Base-by-base conservation (phyloP, 2,329 filamentous ascomycete species). In the Pseudocercospora fijiensis region DNA sequence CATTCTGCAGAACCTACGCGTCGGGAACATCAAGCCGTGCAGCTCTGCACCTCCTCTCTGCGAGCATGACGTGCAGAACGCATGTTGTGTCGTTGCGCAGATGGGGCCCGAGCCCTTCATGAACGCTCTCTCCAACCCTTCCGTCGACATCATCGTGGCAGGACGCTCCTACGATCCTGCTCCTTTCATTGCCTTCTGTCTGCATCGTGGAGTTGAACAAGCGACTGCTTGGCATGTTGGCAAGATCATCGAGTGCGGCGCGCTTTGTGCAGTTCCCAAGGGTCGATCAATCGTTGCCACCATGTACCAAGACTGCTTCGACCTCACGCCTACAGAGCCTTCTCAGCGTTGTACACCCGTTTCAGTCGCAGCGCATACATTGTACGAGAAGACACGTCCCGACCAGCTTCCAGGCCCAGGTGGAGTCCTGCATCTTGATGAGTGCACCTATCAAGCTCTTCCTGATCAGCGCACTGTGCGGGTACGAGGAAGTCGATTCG, bases 201-300 rank as follows among this genome's bases (percentile, higher is more conserved):
- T 58, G 18, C 27, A 47, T 7, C 28, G 37, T 20, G 60, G 53
- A 28, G 30, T 47, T 24, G 55, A 62, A n/a, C 18, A 28, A 10
- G 52, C 33, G 2, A 28, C 49, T 13, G 60, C 60, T 3, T 62
- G 56, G 43, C 82, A 85, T 66, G 83, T 85, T 81, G 84, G 83
- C 9, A 85, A 86, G 74, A 81, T 85, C 8, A 76, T 85, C 72
- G 83, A 85, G 66, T 85, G 83, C 20, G 83, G 82, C 9, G 78
- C 67, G 0, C 67, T 76, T 0, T 85, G 83, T 67, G 78, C 82
- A 0, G 70, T 74, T 0, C 83, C 83, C 0, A 85, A 85, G 62
- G 77, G 78, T 0, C 71, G 61, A 1, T 58, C 49, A 7, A 53
- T 59, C 5, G 28, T 63, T 13, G 61, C 61, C 3, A 63, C 61